Evolutionary conservation across 345 rosid species (phyloP), one percentile per base, ranked within the genome.

Genomic region (Mallotus nudiflorus): DNA sequence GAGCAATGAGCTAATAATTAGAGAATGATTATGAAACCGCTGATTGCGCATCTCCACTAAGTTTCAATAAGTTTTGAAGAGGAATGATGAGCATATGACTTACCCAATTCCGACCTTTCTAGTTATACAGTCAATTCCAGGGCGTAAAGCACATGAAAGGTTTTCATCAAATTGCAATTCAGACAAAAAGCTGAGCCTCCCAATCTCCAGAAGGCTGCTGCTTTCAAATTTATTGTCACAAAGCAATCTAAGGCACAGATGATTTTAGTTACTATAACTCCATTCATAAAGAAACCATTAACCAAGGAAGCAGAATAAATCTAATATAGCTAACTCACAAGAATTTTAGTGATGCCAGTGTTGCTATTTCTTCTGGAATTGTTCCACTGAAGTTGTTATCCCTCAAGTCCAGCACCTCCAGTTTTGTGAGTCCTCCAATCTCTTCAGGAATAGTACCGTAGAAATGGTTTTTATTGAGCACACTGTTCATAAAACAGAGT

Each of bases 51-150:
- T 27, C 19, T 14, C n/a, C 50, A 10, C 0, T 12, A 6, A 31
- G n/a, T 35, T 12, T 44, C 33, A 16, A 4, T 19, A 4, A 59
- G 35, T 16, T 12, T 33, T 58, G 27, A 57, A 15, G 19, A 18
- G 24, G 59, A 66, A 39, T 52, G 25, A 49, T 24, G 14, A 69
- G 66, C 14, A 25, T 20, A 52, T 48, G 20, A 62, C 85, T 86
- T 81, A 95, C 99, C 90, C 78, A 63, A 78, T 84, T 57, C 90
- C 84, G 71, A 82, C 62, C 83, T 92, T 95, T 78, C 90, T 78
- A 76, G 80, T 86, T 49, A 68, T 66, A 72, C 85, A 78, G 67
- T 68, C 67, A 56, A 64, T 54, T 73, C 78, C 79, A 39, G 75
- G 8, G 28, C 78, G 53, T 68, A 77, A 28, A 50, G 78, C 69